Percentiles rank a stretch among this genome's conserved stretches.
Conservation (phyloP, 768 basidiomycete genomes). For the Cyathus striatus region DNA sequence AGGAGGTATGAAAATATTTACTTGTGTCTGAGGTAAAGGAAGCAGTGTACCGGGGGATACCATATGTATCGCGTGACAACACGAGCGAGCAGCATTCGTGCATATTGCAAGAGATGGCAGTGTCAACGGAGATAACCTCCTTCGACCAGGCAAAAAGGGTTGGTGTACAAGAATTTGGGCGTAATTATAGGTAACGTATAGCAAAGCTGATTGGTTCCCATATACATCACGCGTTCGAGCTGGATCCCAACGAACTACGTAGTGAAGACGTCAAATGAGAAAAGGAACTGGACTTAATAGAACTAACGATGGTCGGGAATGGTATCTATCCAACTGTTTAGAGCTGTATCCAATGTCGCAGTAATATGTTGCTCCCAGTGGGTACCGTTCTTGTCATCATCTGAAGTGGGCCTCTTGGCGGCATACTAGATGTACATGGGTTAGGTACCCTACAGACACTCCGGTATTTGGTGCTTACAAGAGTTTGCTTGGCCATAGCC, state of each 20-base stretch:
- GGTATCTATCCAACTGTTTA: constrained; percentile 58
- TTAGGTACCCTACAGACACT: not conserved
- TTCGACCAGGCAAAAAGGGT: constrained; percentile 57
- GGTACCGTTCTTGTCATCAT: constrained; percentile 30
- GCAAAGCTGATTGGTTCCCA: constrained; percentile 15
- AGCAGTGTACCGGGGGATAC: constrained; percentile 8
- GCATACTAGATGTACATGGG: constrained; percentile 39
- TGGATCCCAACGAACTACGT: constrained; percentile 27
- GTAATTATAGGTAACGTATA: constrained; percentile 13
- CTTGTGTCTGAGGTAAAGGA: constrained; percentile 9
- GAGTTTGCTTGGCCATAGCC: constrained; percentile 42
- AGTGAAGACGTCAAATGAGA: not conserved
- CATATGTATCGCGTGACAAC: constrained; percentile 52
- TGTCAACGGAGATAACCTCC: constrained; percentile 15
- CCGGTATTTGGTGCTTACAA: constrained; percentile 31
- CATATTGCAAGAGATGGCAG: constrained; percentile 66
- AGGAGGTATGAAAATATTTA: constrained; percentile 1
- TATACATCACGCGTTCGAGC: constrained; percentile 9
- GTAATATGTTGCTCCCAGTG: constrained; percentile 50
- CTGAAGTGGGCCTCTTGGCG: constrained; percentile 41
- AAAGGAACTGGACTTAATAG: no score
- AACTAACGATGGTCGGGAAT: constrained; percentile 42
- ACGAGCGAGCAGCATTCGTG: constrained; percentile 64
- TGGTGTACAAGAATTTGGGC: constrained; percentile 61
- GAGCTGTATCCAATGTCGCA: constrained; percentile 54